These are phyloP conservation scores for Moricandia arvensis DNA, from an alignment of 345 rosid species.

Conservation along the genomic window DNA sequence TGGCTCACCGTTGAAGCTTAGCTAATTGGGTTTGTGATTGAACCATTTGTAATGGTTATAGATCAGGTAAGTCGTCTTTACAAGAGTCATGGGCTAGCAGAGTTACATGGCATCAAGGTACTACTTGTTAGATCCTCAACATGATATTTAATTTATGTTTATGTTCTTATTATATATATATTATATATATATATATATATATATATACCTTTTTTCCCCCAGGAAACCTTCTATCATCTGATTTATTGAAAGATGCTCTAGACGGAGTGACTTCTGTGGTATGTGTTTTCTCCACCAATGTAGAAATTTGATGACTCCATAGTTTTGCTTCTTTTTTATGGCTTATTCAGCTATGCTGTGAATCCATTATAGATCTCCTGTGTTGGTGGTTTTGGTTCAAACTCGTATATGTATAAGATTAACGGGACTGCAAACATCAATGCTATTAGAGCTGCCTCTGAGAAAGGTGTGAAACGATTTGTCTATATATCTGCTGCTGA, in stretches of 20 bases:
- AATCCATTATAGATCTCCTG: constrained; percentile 66
- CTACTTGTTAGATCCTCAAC: constrained; percentile 2
- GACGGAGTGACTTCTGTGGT: constrained; percentile 86
- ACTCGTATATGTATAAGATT: constrained; percentile 89
- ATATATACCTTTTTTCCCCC: constrained; percentile 11
- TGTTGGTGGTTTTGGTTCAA: constrained; percentile 95
- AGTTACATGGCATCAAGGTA: constrained; percentile 91
- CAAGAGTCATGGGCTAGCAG: constrained; percentile 75
- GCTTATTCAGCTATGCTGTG: neutral
- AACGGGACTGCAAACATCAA: constrained; percentile 96
- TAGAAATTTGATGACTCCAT: neutral
- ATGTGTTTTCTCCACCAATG: constrained; percentile 34
- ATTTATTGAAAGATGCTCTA: constrained; percentile 76
- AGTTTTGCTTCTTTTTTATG: neutral
- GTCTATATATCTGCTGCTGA: constrained; percentile 95
- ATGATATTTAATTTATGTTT: neutral
- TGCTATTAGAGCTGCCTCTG: constrained; percentile 90
- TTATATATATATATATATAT: too few species aligned
- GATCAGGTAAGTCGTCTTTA: constrained; percentile 81
- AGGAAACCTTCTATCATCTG: constrained; percentile 86
- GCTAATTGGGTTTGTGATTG: neutral
- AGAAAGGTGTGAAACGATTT: constrained; percentile 86
- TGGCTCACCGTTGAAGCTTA: neutral
- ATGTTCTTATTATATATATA: constrained; percentile 7
- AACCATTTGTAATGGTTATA: constrained; percentile 27